Conservation (phyloP, 2,329 filamentous ascomycete species). For the Lachnellula occidentalis region DNA sequence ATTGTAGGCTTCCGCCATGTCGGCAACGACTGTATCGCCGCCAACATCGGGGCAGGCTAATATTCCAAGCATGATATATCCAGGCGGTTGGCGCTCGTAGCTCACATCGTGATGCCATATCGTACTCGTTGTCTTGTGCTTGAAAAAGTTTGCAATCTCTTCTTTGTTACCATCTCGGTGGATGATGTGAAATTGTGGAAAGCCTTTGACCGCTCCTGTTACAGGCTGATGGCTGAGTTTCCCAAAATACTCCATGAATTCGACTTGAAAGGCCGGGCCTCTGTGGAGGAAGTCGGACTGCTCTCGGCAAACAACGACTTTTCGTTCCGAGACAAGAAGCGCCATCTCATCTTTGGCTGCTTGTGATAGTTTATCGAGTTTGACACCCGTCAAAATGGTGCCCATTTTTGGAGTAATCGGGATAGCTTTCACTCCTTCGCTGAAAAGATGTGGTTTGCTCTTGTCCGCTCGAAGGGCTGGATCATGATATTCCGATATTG, state of each 20-base stretch:
- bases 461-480: constrained; percentile 53
- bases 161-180: constrained; percentile 55
- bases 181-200: constrained; percentile 60
- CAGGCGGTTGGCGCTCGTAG: constrained; percentile 64
- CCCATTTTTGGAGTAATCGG: constrained; percentile 44
- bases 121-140: constrained; percentile 56
- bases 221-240: constrained; percentile 66
- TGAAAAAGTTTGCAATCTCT: constrained; percentile 54
- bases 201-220: constrained; percentile 57
- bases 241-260: constrained; percentile 56
- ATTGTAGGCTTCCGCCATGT: constrained; percentile 60
- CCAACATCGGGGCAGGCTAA: constrained; percentile 49
- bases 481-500: constrained; percentile 39
- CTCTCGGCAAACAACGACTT: constrained; percentile 45
- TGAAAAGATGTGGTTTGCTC: constrained; percentile 54
- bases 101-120: constrained; percentile 68
- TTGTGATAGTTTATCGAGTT: constrained; percentile 34
- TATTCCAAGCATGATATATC: constrained; percentile 56
- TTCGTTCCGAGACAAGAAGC: constrained; percentile 37
- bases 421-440: constrained; percentile 55
- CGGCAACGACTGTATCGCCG: constrained; percentile 68
- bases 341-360: constrained; percentile 38
- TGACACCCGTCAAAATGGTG: constrained; percentile 36
- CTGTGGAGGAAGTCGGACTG: constrained; percentile 45
- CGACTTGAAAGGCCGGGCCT: constrained; percentile 56